Evolutionary conservation across 352 stramenopile species (phyloP).

Genomic region (Phytophthora crassamura): DNA sequence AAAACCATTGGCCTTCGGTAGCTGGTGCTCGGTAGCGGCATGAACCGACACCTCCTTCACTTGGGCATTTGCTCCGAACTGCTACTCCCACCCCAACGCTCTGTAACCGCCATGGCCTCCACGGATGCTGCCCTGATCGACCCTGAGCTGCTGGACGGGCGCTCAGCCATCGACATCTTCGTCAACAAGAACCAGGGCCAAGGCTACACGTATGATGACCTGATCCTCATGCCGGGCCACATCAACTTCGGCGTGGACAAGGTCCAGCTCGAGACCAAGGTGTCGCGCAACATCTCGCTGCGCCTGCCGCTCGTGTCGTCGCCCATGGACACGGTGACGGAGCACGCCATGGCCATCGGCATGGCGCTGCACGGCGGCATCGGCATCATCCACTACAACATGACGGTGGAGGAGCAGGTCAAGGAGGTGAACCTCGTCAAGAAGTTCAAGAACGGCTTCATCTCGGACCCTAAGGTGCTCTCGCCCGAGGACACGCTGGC

Average conservation of each 20-base stretch:
- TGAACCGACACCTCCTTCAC: conserved; percentile 44
- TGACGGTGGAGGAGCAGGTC: conserved; percentile 97
- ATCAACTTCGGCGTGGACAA: conserved; percentile 81
- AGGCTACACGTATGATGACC: conserved; percentile 83
- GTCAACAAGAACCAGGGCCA: conserved; percentile 88
- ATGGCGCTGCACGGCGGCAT: conserved; percentile 99
- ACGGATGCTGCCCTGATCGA: conserved; percentile 49
- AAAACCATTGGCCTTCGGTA: conserved; percentile 56
- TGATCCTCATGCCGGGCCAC: conserved; percentile 85
- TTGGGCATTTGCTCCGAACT: conserved; percentile 43
- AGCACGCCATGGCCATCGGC: conserved; percentile 99
- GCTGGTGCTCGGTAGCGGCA: conserved; percentile 9
- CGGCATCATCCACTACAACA: conserved; percentile 99
- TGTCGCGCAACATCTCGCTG: conserved; percentile 96
- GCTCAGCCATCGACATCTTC: conserved; percentile 85
- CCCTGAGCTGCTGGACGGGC: conserved; percentile 72
- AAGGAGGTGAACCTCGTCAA: conserved; percentile 96
- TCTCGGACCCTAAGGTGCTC: conserved; percentile 97
- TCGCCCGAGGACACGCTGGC: conserved; percentile 95
- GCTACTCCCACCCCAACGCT: conserved; percentile 1
- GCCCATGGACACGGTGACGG: conserved; percentile 99
- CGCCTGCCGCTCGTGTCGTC: conserved; percentile 97
- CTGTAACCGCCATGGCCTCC: conserved; percentile 9
- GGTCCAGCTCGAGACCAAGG: conserved; percentile 94
- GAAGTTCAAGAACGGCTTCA: conserved; percentile 99